Conservation (phyloP, 768 basidiomycete genomes). For the Holtermannia corniformis region DNA sequence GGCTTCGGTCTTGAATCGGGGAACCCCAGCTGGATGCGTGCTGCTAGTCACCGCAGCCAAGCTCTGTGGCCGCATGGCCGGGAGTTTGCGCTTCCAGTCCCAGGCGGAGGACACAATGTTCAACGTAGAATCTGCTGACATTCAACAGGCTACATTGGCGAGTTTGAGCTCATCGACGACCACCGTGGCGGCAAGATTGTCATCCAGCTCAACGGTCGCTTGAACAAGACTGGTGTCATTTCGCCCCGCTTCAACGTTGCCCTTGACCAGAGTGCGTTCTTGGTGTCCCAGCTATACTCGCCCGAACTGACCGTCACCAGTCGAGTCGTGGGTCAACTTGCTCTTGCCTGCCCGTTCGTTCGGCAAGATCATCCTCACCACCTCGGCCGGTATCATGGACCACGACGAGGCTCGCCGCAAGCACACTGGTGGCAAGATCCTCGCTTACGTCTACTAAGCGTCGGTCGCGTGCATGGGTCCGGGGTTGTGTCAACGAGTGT, state of each 20-base stretch:
- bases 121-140: background rate
- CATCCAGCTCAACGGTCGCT: constrained; percentile 91
- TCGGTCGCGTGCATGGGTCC: no score
- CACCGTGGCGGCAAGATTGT: constrained; percentile 98
- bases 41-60: background rate
- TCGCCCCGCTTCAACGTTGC: constrained; percentile 98
- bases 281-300: background rate
- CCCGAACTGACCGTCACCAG: constrained; percentile 2
- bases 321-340: constrained; percentile 79
- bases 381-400: constrained; percentile 94
- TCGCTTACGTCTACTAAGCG: constrained; percentile 80
- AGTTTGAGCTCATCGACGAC: constrained; percentile 98
- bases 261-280: constrained; percentile 69
- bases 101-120: constrained; percentile 20
- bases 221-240: constrained; percentile 99
- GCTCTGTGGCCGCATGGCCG: constrained; percentile 22
- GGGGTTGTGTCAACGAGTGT: no score
- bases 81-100: constrained; percentile 11
- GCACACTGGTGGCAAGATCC: constrained; percentile 82
- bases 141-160: constrained; percentile 80
- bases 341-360: constrained; percentile 92
- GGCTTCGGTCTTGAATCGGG: background rate
- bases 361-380: constrained; percentile 93
- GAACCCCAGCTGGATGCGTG: background rate
- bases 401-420: constrained; percentile 98